Evolutionary conservation across 257 asterid species (phyloP).

Genomic region (Solanum medicagineum): DNA sequence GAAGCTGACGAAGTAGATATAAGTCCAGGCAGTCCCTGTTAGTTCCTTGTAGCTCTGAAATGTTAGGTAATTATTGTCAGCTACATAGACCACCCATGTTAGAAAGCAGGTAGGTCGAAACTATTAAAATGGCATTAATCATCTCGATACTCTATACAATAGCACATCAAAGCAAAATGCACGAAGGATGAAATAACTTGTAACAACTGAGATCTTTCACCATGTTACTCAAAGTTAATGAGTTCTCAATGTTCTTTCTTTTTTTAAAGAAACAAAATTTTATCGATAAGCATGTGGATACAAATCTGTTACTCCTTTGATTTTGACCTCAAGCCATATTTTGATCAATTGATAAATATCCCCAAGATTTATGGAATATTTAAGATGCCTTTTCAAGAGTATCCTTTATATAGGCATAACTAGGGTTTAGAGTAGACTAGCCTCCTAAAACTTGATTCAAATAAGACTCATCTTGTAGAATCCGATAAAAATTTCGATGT

Average conservation of each 20-base stretch:
- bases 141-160: not conserved
- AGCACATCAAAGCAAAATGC: not conserved
- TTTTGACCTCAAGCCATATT: too few relatives aligned
- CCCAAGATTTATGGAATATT: too few relatives aligned
- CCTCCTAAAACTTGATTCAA: too few relatives aligned
- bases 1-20: conserved; percentile 88
- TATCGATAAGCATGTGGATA: too few relatives aligned
- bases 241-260: not conserved
- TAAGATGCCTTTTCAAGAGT: too few relatives aligned
- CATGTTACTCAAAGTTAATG: not conserved
- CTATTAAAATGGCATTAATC: not conserved
- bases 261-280: too few relatives aligned
- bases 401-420: too few relatives aligned
- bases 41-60: conserved; percentile 84
- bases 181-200: not conserved
- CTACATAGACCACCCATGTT: not conserved
- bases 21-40: conserved; percentile 74
- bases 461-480: too few relatives aligned
- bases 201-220: not conserved
- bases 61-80: conserved; percentile 11
- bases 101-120: not conserved
- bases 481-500: too few relatives aligned
- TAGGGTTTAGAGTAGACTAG: too few relatives aligned
- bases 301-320: too few relatives aligned
- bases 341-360: too few relatives aligned